phyloP scores from a whole-genome alignment of 208 protist species.

The Borovskyia barvae region DNA sequence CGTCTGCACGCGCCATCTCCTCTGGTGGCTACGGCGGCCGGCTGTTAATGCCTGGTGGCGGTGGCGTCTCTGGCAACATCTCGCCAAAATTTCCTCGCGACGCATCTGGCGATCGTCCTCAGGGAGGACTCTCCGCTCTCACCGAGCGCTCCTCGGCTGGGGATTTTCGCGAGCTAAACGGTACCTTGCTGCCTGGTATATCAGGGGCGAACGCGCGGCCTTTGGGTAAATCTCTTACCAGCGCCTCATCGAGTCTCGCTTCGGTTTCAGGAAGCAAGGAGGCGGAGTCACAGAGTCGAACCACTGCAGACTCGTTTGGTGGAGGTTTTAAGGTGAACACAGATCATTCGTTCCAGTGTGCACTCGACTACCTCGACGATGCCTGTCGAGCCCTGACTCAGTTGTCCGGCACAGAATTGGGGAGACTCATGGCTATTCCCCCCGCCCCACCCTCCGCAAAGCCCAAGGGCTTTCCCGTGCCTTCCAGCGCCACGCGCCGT shows the following conservation, averaged over 20 bases:
- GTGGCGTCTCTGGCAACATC: not conserved
- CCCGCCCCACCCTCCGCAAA: constrained; percentile 24
- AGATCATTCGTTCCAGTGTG: constrained; percentile 27
- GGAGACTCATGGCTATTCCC: constrained; percentile 21
- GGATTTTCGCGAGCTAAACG: not conserved
- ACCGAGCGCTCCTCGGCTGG: not conserved
- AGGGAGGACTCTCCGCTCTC: not conserved
- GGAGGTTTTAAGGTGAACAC: constrained; percentile 1
- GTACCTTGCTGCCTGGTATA: not conserved
- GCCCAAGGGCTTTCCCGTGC: constrained; percentile 13
- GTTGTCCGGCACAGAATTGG: constrained; percentile 12
- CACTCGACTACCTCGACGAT: constrained; percentile 47
- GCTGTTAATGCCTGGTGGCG: not conserved
- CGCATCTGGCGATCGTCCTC: not conserved
- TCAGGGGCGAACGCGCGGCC: not conserved
- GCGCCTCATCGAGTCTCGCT: not conserved
- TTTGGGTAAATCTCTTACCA: not conserved
- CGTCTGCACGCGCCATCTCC: not conserved
- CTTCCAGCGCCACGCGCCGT: constrained; percentile 5
- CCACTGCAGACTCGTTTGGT: not conserved
- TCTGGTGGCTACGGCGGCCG: not conserved
- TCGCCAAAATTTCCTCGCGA: not conserved
- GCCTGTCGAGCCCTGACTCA: constrained; percentile 29
- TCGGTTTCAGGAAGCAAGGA: not conserved
- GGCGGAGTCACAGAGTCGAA: not conserved